phyloP scores from a whole-genome alignment of 371 early-diverging fungal species.

The Nematocida displodere region DNA sequence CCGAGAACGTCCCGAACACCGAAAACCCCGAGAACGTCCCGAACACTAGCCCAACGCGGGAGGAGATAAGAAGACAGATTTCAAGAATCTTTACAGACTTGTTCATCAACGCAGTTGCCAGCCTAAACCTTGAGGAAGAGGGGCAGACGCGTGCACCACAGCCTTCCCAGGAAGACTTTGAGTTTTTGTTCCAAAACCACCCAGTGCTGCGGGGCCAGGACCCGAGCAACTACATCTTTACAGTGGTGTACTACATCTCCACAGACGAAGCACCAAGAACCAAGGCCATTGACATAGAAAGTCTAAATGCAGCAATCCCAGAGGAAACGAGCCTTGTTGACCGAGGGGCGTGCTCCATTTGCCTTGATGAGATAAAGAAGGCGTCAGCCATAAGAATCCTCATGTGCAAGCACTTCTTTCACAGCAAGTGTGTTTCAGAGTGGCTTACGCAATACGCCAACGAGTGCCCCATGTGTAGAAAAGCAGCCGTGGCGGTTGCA shows the following conservation, averaged over 20 bases:
- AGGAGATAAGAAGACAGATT: too few species aligned
- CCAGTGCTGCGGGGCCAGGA: too few species aligned
- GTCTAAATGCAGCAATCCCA: conserved; percentile 4
- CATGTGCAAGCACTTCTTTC: conserved; percentile 30
- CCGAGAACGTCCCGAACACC: too few species aligned
- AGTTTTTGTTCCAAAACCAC: too few species aligned
- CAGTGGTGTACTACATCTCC: conserved; percentile 28
- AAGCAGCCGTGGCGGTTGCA: neutral
- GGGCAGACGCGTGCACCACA: too few species aligned
- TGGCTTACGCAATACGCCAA: conserved; percentile 50
- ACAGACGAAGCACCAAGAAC: neutral
- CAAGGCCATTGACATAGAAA: conserved; percentile 19
- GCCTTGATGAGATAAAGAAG: conserved; percentile 9
- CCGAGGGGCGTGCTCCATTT: conserved; percentile 44
- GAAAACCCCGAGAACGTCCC: too few species aligned
- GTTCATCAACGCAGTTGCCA: too few species aligned
- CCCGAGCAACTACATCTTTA: too few species aligned
- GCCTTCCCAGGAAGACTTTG: too few species aligned
- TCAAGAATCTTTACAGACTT: too few species aligned
- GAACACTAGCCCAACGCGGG: too few species aligned
- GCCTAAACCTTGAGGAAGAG: too few species aligned
- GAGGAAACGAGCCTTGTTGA: conserved; percentile 1
- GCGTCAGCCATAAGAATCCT: conserved; percentile 11
- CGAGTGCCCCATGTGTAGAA: conserved; percentile 52
- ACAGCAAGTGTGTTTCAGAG: conserved; percentile 40